Evolutionary conservation across 768 basidiomycete genomes (phyloP).

Genomic region (Phylloporus rhodoxanthus): DNA sequence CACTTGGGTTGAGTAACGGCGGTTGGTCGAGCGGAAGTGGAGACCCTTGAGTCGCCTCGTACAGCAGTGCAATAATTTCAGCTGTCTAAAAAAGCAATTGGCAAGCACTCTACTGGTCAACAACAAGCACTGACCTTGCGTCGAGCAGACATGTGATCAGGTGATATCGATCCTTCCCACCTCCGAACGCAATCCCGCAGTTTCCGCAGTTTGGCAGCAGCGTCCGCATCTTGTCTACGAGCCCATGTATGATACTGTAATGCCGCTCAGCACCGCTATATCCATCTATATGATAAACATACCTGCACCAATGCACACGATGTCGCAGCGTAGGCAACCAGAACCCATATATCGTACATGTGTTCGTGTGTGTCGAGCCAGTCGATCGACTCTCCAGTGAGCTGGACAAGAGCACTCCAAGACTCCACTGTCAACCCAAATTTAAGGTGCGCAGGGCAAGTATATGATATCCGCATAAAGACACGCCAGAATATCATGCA

Average conservation of each 20-base stretch:
- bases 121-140: slow-evolving; percentile 57
- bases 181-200: slow-evolving; percentile 78
- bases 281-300: slow-evolving; percentile 17
- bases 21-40: slow-evolving; percentile 47
- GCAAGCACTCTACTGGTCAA: not conserved
- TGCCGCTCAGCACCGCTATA: slow-evolving; percentile 7
- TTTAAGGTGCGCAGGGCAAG: slow-evolving; percentile 84
- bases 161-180: slow-evolving; percentile 83
- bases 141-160: slow-evolving; percentile 92
- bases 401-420: slow-evolving; percentile 66
- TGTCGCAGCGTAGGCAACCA: slow-evolving; percentile 83
- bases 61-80: slow-evolving; percentile 87
- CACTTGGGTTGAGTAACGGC: slow-evolving; percentile 74
- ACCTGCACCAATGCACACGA: slow-evolving; percentile 90
- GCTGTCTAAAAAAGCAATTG: slow-evolving; percentile 53
- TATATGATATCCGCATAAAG: slow-evolving; percentile 96
- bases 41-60: slow-evolving; percentile 87
- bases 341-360: slow-evolving; percentile 80
- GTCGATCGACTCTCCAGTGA: slow-evolving; percentile 79
- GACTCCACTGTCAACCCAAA: slow-evolving; percentile 75
- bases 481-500: slow-evolving; percentile 98
- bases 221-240: slow-evolving; percentile 68
- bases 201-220: slow-evolving; percentile 68
- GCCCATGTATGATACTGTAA: slow-evolving; percentile 90
- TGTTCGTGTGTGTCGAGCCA: slow-evolving; percentile 82